Conservation (phyloP, 2,329 filamentous ascomycete species). For the Dothidotthia symphoricarpi region DNA sequence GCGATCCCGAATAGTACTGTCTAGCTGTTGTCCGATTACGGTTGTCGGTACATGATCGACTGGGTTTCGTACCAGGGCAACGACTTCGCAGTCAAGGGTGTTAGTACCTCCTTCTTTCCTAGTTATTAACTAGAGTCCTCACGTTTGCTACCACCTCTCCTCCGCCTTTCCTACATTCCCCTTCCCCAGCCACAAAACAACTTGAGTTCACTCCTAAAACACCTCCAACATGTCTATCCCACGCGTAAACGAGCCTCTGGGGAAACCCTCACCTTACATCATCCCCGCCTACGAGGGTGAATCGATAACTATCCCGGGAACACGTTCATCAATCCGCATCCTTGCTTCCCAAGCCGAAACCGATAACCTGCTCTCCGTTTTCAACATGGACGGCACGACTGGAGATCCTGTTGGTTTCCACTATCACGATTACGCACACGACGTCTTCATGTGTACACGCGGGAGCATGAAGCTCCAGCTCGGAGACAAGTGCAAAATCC, state of each 20-base stretch:
- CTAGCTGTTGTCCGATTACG: no score
- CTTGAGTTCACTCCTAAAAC: no score
- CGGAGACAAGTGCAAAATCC: slow-evolving; percentile 17
- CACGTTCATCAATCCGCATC: slow-evolving; percentile 17
- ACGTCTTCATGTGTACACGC: slow-evolving; percentile 23
- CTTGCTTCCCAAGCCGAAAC: slow-evolving; percentile 18
- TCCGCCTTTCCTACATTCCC: no score
- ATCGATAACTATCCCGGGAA: slow-evolving; percentile 15
- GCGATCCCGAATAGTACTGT: no score
- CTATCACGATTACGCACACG: slow-evolving; percentile 20
- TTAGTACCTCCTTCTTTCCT: no score
- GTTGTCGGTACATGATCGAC: no score
- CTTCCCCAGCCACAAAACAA: no score
- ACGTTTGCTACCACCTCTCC: no score
- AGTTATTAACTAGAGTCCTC: no score
- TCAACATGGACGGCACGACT: slow-evolving; percentile 16
- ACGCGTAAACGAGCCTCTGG: slow-evolving; percentile 8
- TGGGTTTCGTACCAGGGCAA: no score
- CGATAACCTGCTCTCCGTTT: slow-evolving; percentile 17
- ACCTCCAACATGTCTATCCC: slow-evolving; percentile 6
- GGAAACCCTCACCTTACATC: slow-evolving; percentile 14
- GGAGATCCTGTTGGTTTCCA: slow-evolving; percentile 21
- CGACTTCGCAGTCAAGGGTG: no score
- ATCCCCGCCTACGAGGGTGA: slow-evolving; percentile 19
- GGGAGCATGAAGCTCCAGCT: slow-evolving; percentile 19